phyloP scores from a whole-genome alignment of 2,329 filamentous ascomycete species.

The Aspergillus sp. region DNA sequence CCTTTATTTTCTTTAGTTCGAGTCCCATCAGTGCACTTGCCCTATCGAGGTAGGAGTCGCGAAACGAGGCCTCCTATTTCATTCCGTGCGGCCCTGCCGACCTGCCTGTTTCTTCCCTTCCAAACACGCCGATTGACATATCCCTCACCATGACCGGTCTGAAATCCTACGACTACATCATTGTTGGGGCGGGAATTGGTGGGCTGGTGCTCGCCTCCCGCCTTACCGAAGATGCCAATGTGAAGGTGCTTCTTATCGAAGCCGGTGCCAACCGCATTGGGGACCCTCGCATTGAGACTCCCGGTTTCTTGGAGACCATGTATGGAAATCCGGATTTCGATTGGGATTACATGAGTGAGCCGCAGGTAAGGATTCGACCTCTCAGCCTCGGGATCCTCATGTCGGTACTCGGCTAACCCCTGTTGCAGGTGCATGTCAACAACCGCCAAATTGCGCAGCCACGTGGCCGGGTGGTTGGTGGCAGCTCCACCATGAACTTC shows the following conservation, averaged over 20 bases:
- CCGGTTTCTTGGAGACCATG: constrained; percentile 22
- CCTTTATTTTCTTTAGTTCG: background rate
- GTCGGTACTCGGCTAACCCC: background rate
- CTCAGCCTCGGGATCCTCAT: background rate
- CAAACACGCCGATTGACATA: background rate
- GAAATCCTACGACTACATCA: constrained; percentile 31
- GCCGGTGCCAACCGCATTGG: constrained; percentile 26
- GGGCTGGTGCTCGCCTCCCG: constrained; percentile 36
- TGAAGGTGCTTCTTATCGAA: constrained; percentile 33
- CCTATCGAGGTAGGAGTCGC: background rate
- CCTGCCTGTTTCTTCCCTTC: background rate
- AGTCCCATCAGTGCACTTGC: background rate
- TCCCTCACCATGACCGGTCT: background rate
- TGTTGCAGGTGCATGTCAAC: constrained; percentile 32
- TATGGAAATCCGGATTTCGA: constrained; percentile 28
- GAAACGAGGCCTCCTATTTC: background rate
- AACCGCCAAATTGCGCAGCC: constrained; percentile 46
- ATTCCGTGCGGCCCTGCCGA: background rate
- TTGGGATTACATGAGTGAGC: constrained; percentile 29
- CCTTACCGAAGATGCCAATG: constrained; percentile 28
- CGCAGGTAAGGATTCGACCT: constrained; percentile 21
- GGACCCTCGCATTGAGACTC: constrained; percentile 27
- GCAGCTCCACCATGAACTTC: constrained; percentile 51
- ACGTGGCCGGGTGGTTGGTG: constrained; percentile 53
- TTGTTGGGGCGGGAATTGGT: constrained; percentile 30